These are phyloP conservation scores for Leersia perrieri DNA, from an alignment of 176 grass and related monocot genomes.

Conservation along the genomic window DNA sequence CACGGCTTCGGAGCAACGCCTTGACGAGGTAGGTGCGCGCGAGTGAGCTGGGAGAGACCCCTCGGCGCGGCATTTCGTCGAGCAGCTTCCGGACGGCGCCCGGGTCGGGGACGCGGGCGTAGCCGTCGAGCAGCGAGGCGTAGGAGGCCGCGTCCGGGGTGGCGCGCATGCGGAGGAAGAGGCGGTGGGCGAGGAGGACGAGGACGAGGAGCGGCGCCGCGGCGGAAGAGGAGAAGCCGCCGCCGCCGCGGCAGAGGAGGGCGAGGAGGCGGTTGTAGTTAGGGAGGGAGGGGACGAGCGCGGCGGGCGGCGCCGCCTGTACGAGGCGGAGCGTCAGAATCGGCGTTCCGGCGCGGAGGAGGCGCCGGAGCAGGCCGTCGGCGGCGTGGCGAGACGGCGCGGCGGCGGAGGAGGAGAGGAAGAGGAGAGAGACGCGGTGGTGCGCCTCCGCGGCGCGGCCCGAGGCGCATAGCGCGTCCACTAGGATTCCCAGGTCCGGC, in stretches of 20 bases:
- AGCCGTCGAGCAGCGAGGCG: slow-evolving; percentile 65
- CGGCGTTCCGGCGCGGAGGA: slow-evolving; percentile 51
- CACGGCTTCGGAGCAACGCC: slow-evolving; percentile 53
- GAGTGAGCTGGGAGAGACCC: slow-evolving; percentile 62
- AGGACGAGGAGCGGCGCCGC: background rate
- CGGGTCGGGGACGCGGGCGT: slow-evolving; percentile 42
- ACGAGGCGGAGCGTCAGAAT: slow-evolving; percentile 64
- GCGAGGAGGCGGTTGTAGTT: slow-evolving; percentile 67
- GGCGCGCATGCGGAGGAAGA: slow-evolving; percentile 58
- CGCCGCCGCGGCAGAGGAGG: slow-evolving; percentile 52
- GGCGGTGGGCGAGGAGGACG: slow-evolving; percentile 49
- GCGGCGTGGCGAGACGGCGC: slow-evolving; percentile 24
- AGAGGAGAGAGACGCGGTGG: slow-evolving; percentile 58
- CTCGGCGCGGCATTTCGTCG: slow-evolving; percentile 61
- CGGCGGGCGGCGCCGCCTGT: slow-evolving; percentile 35
- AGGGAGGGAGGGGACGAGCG: slow-evolving; percentile 45
- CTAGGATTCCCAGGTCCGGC: slow-evolving; percentile 27
- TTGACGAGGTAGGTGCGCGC: slow-evolving; percentile 61
- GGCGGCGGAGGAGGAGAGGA: slow-evolving; percentile 34
- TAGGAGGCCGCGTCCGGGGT: slow-evolving; percentile 48
- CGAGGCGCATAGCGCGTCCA: slow-evolving; percentile 51
- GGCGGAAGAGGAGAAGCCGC: too few relatives aligned
- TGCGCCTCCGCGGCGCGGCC: slow-evolving; percentile 74
- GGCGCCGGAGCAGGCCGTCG: slow-evolving; percentile 43
- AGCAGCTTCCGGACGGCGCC: slow-evolving; percentile 51